Conservation (phyloP, 2,329 filamentous ascomycete species). For the Trichoderma harzianum region DNA sequence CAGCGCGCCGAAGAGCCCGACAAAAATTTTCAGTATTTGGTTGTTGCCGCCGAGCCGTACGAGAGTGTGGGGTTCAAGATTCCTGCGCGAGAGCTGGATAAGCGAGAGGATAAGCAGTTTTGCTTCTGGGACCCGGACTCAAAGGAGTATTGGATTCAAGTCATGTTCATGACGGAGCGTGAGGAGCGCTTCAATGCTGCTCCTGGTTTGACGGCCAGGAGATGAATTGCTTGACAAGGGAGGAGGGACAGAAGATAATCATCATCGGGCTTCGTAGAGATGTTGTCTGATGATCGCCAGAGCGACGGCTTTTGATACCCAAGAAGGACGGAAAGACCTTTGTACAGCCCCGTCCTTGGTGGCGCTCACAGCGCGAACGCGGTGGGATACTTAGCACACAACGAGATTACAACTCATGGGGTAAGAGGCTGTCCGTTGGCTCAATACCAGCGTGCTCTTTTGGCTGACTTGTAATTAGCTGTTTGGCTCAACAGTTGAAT, state of each 20-base stretch:
- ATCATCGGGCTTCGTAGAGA: background rate
- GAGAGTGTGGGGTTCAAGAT: slow-evolving; percentile 97
- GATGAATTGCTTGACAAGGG: slow-evolving; percentile 26
- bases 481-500: background rate
- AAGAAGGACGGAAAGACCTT: background rate
- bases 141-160: slow-evolving; percentile 96
- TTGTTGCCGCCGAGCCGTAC: slow-evolving; percentile 95
- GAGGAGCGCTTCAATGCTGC: slow-evolving; percentile 80
- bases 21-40: slow-evolving; percentile 88
- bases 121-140: slow-evolving; percentile 93
- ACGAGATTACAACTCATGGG: background rate
- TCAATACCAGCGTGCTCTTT: background rate
- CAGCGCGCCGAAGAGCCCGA: slow-evolving; percentile 95
- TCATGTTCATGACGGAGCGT: slow-evolving; percentile 97
- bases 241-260: background rate
- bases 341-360: background rate
- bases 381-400: background rate
- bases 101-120: slow-evolving; percentile 83
- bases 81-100: slow-evolving; percentile 87
- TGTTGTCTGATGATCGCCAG: background rate
- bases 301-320: background rate
- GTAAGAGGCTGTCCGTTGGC: slow-evolving; percentile 19
- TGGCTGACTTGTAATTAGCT: slow-evolving; percentile 9
- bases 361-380: background rate
- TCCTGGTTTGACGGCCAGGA: slow-evolving; percentile 53